Evolutionary conservation across 345 rosid genomes (phyloP), one percentile per base, ranked within the genome.

Genomic region (Atalantia buxifolia): DNA sequence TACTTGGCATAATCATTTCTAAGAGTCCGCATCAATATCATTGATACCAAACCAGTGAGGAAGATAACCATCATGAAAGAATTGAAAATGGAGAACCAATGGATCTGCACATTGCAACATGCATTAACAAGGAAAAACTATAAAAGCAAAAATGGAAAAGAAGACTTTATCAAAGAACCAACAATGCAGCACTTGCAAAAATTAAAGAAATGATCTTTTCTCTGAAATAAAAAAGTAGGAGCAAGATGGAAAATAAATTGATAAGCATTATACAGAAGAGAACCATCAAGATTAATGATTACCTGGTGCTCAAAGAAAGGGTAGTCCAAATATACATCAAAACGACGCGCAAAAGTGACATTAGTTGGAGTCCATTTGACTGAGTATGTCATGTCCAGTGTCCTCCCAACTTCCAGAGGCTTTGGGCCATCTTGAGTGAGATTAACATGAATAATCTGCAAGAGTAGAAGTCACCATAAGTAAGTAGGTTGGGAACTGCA

Each of bases 281-380:
- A 50, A 60, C 33, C 33, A n/a, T 14, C 16, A 76, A 40, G 60
- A 30, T 74, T 66, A 74, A 31, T 28, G 60, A 74, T 68, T 80
- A 94, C 98, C 98, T 94, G 98, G 78, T 94, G 98, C 85, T 94
- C 97, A 83, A 94, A 94, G 87, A 94, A 94, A 25, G 96, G 98
- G 80, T 94, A 89, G 81, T 94, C 98, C 85, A 94, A 84, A 81
- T 94, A 94, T 61, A 94, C 93, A 74, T 94, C 98, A 85, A 94
- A 94, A 57, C 98, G 97, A 18, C 93, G 95, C 16, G 96, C 92
- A 89, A 90, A 94, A 60, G 91, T 84, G 80, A 94, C 69, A 85
- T 89, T 83, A 59, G 92, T 94, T 59, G 88, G 72, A 53, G 79
- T 76, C 98, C 98, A 94, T 77, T 89, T 93, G 78, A 94, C 87